phyloP scores from a whole-genome alignment of 2,329 filamentous ascomycete species.

The Beauveria medogensis region DNA sequence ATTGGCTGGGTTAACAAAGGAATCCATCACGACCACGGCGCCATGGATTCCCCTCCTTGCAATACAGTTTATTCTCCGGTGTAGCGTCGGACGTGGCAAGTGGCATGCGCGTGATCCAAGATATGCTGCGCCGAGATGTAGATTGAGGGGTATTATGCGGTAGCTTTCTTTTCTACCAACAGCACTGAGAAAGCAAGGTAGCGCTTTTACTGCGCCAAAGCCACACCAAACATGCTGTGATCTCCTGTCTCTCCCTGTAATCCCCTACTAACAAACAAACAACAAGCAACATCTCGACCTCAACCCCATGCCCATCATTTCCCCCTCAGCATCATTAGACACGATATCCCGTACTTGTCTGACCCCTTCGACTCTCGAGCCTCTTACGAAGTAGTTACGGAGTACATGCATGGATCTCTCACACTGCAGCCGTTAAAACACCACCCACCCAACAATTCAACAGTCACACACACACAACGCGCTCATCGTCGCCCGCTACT shows the following conservation, averaged over 20 bases:
- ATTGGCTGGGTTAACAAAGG: neutral
- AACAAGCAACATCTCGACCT: neutral
- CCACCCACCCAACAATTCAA: slow-evolving; percentile 1
- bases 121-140: neutral
- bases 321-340: neutral
- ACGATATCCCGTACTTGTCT: neutral
- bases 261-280: neutral
- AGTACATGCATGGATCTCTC: too few species aligned
- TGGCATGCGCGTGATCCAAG: neutral
- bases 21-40: neutral
- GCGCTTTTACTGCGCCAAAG: neutral
- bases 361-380: neutral
- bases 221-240: neutral
- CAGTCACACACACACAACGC: neutral
- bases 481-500: neutral
- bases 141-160: neutral
- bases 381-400: neutral
- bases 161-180: too few species aligned
- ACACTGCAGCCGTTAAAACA: neutral
- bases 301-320: neutral
- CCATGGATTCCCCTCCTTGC: neutral
- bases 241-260: neutral
- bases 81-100: neutral
- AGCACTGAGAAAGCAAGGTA: neutral
- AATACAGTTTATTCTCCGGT: neutral